Base-by-base conservation (phyloP, 257 asterid species). In the Cynanchum wilfordii region DNA sequence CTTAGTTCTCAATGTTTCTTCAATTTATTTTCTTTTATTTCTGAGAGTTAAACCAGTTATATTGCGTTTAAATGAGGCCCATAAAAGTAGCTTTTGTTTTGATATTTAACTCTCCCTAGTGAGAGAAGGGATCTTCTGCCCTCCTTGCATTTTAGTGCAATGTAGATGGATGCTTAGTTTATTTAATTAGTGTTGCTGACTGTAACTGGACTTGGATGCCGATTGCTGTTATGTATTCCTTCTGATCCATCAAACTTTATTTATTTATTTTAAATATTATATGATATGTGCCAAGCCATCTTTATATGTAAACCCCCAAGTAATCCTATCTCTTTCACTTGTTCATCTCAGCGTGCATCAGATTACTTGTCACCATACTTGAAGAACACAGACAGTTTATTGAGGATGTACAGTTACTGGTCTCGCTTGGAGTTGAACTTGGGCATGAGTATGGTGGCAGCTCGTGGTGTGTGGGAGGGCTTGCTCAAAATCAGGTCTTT, bases 391-490 rank as follows among this genome's bases (percentile, higher is more conserved):
- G 84, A 85, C 55, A 84, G 78, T 73, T 87, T 90, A 49, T 80
- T 94, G 65, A 82, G 74, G 74, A 75, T 92, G 84, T 76, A 87
- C 74, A 80, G 83, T 80, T 95, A 95, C 75, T 95, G 99, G 99
- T 90, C 98, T 69, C 90, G 76, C 73, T 83, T 95, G 75, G 98
- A 92, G 89, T 81, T 75, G 10, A 82, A 79, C 62, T 75, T 89
- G 80, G 97, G 96, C 64, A 92, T 89, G 73, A 93, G 90, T 86
- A 63, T 81, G 79, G 80, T 66, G 81, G 96, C 97, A 72, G 97
- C 98, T 66, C 97, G 94, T 84, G 87, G 95, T 79, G 97, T 92
- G 73, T 95, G 99, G 98, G 98, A 95, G 82, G 85, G 87, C 89
- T 83, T 95, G 80, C 92, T 95, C 70, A 92, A 95, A 73, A 79